Evolutionary conservation across 2,329 filamentous ascomycete species (phyloP).

Genomic region (Decorospora gaudefroyi): DNA sequence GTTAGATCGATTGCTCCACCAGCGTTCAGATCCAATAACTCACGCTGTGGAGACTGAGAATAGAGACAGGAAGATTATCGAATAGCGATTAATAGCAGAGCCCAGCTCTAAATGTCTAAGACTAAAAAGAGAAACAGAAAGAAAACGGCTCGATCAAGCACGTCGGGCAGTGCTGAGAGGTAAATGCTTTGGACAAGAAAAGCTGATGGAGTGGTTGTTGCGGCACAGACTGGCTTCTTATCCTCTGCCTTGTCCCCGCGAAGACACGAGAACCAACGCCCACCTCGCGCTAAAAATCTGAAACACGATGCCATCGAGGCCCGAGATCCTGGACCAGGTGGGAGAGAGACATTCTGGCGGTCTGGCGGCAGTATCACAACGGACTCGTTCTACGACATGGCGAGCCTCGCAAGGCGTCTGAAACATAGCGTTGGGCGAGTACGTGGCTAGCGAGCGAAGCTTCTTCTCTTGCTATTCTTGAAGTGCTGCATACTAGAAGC

Average conservation of each 20-base stretch:
- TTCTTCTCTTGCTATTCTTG: constrained; percentile 33
- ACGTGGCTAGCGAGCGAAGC: constrained; percentile 34
- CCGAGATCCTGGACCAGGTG: constrained; percentile 32
- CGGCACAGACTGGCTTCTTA: constrained; percentile 49
- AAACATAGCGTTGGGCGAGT: constrained; percentile 48
- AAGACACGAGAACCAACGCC: constrained; percentile 43
- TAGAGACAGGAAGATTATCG: constrained; percentile 40
- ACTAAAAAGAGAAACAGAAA: constrained; percentile 40
- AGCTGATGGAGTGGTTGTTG: constrained; percentile 35
- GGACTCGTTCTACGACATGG: constrained; percentile 32
- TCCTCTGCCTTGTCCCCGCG: constrained; percentile 31
- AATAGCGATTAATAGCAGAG: constrained; percentile 48
- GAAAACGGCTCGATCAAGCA: constrained; percentile 48
- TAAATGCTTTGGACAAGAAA: constrained; percentile 29
- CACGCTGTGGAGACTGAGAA: constrained; percentile 37
- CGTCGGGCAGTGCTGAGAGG: constrained; percentile 42
- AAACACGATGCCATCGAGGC: constrained; percentile 48
- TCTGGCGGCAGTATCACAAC: constrained; percentile 39
- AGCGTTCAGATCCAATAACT: constrained; percentile 26
- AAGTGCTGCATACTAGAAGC: constrained; percentile 20
- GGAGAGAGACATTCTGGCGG: constrained; percentile 20
- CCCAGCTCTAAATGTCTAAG: constrained; percentile 52
- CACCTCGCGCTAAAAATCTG: constrained; percentile 46
- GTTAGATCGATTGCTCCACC: constrained; percentile 18
- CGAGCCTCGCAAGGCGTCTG: constrained; percentile 40